Conservation (phyloP, 169 alveolate genomes). For the Plasmodium sp. region DNA sequence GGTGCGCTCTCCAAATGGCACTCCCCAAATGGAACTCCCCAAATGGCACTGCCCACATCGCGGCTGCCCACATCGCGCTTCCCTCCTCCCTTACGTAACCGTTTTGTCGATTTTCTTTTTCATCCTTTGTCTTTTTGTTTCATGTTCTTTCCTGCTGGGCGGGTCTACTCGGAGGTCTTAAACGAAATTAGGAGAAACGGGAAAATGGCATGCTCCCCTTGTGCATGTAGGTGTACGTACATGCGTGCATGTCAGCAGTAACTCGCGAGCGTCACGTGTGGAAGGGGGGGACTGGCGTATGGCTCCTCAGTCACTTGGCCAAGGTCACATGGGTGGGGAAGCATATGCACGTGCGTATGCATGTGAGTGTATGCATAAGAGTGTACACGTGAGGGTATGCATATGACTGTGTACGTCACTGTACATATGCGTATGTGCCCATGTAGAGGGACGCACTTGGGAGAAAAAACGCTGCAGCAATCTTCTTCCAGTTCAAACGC, state of each 20-base stretch:
- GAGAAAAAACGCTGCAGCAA: neutral
- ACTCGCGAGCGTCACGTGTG: neutral
- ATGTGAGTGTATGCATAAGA: neutral
- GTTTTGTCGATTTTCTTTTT: conserved; percentile 65
- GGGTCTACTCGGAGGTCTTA: neutral
- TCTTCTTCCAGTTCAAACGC: neutral
- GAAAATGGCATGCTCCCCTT: conserved; percentile 34
- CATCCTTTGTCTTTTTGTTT: conserved; percentile 64
- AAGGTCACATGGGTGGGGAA: neutral
- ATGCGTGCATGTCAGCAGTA: neutral
- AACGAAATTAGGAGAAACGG: neutral
- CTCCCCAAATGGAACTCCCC: neutral
- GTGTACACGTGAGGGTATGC: neutral
- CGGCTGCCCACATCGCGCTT: too few relatives aligned
- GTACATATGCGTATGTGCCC: neutral
- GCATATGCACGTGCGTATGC: neutral
- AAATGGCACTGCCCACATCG: too few relatives aligned
- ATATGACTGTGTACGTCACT: neutral
- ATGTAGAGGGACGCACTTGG: neutral
- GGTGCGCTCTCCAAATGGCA: neutral
- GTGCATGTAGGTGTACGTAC: neutral
- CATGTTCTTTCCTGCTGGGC: neutral
- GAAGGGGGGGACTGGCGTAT: neutral
- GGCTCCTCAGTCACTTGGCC: neutral
- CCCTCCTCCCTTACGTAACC: conserved; percentile 20